These are phyloP conservation scores for Aspergillus hortae DNA, from an alignment of 2,329 filamentous ascomycete genomes.

Conservation along the genomic window DNA sequence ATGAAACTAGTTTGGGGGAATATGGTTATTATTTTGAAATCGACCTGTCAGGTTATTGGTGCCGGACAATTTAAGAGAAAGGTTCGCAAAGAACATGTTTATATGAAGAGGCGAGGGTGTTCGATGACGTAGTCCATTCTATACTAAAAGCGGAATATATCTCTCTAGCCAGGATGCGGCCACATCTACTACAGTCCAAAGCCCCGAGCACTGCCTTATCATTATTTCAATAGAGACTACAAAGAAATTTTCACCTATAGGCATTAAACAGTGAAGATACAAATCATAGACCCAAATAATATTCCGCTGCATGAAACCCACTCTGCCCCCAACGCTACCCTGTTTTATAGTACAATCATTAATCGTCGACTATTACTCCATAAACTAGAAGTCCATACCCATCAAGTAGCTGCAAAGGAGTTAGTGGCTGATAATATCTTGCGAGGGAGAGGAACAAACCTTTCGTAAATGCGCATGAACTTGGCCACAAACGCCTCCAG, in stretches of 20 bases:
- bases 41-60: not conserved
- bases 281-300: not conserved
- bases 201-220: no score
- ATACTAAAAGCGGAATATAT: not conserved
- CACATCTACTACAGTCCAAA: no score
- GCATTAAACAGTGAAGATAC: not conserved
- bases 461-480: conserved; percentile 95
- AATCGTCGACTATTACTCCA: conserved; percentile 21
- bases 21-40: no score
- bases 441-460: conserved; percentile 51
- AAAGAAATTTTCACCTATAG: no score
- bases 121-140: not conserved
- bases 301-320: not conserved
- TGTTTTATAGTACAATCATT: conserved; percentile 26
- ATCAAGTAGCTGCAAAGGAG: conserved; percentile 53
- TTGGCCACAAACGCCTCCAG: conserved; percentile 97
- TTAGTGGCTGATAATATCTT: conserved; percentile 26
- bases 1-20: no score
- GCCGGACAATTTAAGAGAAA: not conserved
- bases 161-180: not conserved
- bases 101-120: not conserved
- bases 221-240: no score
- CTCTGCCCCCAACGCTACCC: conserved; percentile 4
- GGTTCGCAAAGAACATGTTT: not conserved
- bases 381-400: conserved; percentile 68